Evolutionary conservation across 2,329 filamentous ascomycete genomes (phyloP).

Genomic region (Leptodontidium sp.): DNA sequence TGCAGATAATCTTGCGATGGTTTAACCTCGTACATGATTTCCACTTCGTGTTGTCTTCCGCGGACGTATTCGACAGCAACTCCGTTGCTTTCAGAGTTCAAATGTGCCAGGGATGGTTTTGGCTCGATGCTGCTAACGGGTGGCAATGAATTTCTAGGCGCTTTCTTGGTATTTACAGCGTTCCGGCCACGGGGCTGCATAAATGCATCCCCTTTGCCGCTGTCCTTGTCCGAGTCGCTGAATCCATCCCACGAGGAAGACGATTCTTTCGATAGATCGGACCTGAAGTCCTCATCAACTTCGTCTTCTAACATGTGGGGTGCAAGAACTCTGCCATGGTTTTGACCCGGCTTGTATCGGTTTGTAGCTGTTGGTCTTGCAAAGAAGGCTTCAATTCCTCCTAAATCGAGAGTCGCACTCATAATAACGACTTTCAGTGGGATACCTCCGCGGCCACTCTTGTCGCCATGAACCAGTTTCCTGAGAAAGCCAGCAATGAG

Average conservation of each 20-base stretch:
- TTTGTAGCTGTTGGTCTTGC: constrained; percentile 42
- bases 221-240: constrained; percentile 31
- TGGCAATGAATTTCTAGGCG: not conserved
- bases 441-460: constrained; percentile 71
- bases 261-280: constrained; percentile 30
- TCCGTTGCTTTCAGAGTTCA: constrained; percentile 36
- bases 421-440: constrained; percentile 92
- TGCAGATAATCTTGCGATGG: constrained; percentile 86
- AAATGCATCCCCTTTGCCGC: constrained; percentile 11
- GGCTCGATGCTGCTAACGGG: not conserved
- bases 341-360: constrained; percentile 45
- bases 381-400: constrained; percentile 81
- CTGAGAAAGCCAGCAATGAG: constrained; percentile 88
- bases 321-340: constrained; percentile 38
- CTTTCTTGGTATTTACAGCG: not conserved
- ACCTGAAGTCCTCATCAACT: constrained; percentile 21
- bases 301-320: constrained; percentile 37
- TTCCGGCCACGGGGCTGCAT: not conserved
- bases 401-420: constrained; percentile 94
- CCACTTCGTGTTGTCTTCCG: constrained; percentile 87
- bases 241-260: constrained; percentile 40
- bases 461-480: constrained; percentile 71
- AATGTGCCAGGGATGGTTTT: constrained; percentile 7
- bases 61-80: constrained; percentile 66
- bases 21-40: constrained; percentile 75